A percentile compares a stretch with the other conserved stretches of the same genome.
These are phyloP conservation scores for Hymenoscyphus repandus DNA, from an alignment of 2,329 filamentous ascomycete species.

Conservation along the genomic window DNA sequence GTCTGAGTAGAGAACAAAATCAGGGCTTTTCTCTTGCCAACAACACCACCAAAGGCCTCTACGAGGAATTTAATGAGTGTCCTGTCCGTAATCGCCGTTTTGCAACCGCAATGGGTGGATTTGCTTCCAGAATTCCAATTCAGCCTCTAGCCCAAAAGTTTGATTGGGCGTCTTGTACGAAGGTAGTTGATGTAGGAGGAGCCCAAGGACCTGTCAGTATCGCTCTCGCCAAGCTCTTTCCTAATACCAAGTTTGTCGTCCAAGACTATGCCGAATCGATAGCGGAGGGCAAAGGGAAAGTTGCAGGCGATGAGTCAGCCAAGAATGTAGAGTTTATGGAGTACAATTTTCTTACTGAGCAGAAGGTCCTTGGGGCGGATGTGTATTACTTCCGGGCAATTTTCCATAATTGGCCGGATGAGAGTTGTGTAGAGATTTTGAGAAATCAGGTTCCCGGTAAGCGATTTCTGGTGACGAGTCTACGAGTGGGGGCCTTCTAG, in stretches of 20 bases:
- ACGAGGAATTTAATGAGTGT: background rate
- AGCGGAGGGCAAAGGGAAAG: background rate
- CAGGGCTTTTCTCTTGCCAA: background rate
- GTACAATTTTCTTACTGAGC: constrained; percentile 36
- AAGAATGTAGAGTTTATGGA: constrained; percentile 15
- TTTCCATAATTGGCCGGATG: constrained; percentile 30
- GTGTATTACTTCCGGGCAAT: constrained; percentile 27
- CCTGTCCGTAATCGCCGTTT: background rate
- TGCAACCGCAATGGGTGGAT: background rate
- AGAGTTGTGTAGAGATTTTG: background rate
- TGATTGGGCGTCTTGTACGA: background rate
- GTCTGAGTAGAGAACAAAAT: too few species aligned
- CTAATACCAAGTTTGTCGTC: constrained; percentile 26
- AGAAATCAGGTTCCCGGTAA: background rate
- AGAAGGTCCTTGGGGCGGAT: constrained; percentile 35
- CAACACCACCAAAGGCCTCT: background rate
- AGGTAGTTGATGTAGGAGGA: constrained; percentile 22
- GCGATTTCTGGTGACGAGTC: background rate
- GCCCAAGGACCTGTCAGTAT: constrained; percentile 23
- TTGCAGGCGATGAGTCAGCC: background rate
- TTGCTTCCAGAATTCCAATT: background rate
- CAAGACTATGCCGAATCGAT: constrained; percentile 19
- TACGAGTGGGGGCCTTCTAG: background rate
- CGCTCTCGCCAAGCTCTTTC: constrained; percentile 20
- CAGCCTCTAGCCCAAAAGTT: background rate